Conservation (phyloP, 345 rosid species). For the Euphorbia tirucalli region DNA sequence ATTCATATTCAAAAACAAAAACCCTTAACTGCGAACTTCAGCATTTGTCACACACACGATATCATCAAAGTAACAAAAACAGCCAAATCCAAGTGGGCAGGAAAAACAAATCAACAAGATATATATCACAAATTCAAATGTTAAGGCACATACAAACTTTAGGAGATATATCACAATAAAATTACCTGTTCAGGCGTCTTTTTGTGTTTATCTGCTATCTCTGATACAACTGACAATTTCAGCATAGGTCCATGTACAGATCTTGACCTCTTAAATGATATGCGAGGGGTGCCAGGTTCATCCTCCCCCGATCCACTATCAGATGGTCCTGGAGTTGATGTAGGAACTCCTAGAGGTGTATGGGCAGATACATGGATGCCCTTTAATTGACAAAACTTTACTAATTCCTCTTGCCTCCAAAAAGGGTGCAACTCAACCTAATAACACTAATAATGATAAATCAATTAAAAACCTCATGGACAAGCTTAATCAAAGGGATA, state of each 20-base stretch:
- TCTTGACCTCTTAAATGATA: slow-evolving; percentile 59
- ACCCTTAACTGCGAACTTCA: not conserved
- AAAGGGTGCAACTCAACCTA: slow-evolving; percentile 67
- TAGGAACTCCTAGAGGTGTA: slow-evolving; percentile 64
- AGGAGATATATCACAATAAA: not conserved
- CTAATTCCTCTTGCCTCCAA: slow-evolving; percentile 68
- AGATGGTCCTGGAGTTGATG: slow-evolving; percentile 46
- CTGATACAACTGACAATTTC: slow-evolving; percentile 52
- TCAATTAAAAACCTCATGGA: slow-evolving; percentile 17
- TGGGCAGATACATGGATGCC: slow-evolving; percentile 69
- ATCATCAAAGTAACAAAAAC: not conserved
- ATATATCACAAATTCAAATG: not conserved
- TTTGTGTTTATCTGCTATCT: slow-evolving; percentile 47
- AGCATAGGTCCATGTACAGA: slow-evolving; percentile 70
- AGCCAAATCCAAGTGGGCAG: not conserved
- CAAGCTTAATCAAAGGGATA: not conserved
- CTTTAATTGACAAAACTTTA: slow-evolving; percentile 53
- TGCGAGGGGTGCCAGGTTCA: slow-evolving; percentile 65
- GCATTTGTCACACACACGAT: not conserved
- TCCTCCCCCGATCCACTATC: slow-evolving; percentile 65
- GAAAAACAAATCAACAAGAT: not conserved
- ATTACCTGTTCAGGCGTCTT: slow-evolving; percentile 66
- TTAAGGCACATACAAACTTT: not conserved
- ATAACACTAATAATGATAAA: slow-evolving; percentile 15
- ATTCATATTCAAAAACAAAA: not conserved